phyloP scores from a whole-genome alignment of 495 filamentous ascomycete genomes.

The Xylaria acuta region DNA sequence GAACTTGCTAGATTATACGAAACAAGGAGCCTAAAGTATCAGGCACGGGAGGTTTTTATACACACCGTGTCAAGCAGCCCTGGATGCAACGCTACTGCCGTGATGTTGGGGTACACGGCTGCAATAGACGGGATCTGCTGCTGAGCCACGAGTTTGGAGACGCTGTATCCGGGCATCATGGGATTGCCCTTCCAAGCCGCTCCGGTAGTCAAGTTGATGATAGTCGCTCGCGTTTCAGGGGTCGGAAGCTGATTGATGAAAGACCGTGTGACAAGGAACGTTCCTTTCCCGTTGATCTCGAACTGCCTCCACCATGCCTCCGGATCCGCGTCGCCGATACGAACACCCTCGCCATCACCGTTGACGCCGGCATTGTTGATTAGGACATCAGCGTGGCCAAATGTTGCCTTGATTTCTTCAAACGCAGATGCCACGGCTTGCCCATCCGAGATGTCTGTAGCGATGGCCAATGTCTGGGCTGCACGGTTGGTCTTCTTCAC shows the following conservation, averaged over 20 bases:
- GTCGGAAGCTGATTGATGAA: constrained; percentile 43
- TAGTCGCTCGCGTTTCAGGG: constrained; percentile 37
- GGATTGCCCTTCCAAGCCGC: constrained; percentile 40
- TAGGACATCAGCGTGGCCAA: constrained; percentile 51
- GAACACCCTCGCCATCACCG: constrained; percentile 17
- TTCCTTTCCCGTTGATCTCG: constrained; percentile 54
- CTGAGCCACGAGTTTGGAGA: constrained; percentile 46
- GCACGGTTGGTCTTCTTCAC: constrained; percentile 39
- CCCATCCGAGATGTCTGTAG: constrained; percentile 42
- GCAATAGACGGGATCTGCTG: constrained; percentile 42
- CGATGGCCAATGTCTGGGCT: constrained; percentile 41
- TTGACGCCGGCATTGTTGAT: constrained; percentile 52
- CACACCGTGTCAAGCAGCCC: constrained; percentile 48
- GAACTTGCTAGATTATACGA: too few relatives aligned
- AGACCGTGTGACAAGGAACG: constrained; percentile 46
- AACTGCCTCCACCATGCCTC: constrained; percentile 48
- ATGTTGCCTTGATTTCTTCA: constrained; percentile 43
- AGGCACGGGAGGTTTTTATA: too few relatives aligned
- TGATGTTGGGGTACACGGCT: constrained; percentile 47
- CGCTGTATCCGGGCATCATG: constrained; percentile 44
- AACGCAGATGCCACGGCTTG: constrained; percentile 43
- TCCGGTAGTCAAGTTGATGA: constrained; percentile 50
- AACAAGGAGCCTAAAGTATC: too few relatives aligned
- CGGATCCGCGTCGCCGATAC: constrained; percentile 36
- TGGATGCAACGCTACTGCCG: constrained; percentile 46